Conservation (phyloP, 148 eudicot species). For the Vaccinium vitisidaea region DNA sequence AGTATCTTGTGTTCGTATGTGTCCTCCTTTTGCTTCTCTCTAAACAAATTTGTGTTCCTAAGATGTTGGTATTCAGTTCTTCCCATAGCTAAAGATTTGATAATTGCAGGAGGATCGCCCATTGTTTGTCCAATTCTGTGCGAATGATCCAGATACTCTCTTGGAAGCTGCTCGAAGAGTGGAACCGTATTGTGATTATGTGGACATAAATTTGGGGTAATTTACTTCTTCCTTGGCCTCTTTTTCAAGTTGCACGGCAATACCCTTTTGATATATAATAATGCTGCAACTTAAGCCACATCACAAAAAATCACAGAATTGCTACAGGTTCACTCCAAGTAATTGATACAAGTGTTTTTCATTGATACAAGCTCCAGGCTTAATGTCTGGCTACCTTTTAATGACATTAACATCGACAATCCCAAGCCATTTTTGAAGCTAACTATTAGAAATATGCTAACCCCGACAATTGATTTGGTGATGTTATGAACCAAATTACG, state of each 20-base stretch:
- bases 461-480: background rate
- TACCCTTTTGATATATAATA: background rate
- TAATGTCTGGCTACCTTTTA: background rate
- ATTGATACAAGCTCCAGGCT: background rate
- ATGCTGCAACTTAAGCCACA: background rate
- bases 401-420: background rate
- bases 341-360: background rate
- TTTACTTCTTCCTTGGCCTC: background rate
- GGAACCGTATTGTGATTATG: slow-evolving; percentile 86
- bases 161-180: slow-evolving; percentile 83
- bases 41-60: background rate
- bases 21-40: background rate
- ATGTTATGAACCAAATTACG: background rate
- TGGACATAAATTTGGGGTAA: slow-evolving; percentile 96
- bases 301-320: background rate
- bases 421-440: background rate
- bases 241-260: background rate
- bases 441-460: background rate
- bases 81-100: background rate
- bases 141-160: slow-evolving; percentile 82
- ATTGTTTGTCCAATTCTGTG: slow-evolving; percentile 93
- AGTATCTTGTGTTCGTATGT: background rate
- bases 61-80: background rate
- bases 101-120: slow-evolving; percentile 88
- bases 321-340: background rate